Evolutionary conservation across 2,329 filamentous ascomycete species (phyloP).

Genomic region (Epichloe scottii): DNA sequence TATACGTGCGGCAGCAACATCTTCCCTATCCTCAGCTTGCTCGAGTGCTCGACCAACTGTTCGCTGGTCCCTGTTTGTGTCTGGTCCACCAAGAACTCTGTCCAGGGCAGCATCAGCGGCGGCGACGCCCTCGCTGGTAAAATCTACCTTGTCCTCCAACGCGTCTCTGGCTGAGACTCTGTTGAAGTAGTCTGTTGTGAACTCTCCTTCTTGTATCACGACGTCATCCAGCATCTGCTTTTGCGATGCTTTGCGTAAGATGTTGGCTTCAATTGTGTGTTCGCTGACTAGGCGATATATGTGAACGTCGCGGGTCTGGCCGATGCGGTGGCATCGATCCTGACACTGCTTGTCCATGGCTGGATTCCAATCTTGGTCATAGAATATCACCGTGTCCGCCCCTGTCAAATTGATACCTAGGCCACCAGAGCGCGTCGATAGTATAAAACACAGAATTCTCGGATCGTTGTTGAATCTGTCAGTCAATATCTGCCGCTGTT

Average conservation of each 20-base stretch:
- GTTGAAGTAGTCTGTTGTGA: conserved; percentile 93
- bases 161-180: conserved; percentile 62
- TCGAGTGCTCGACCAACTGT: conserved; percentile 64
- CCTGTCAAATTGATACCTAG: conserved; percentile 94
- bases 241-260: conserved; percentile 89
- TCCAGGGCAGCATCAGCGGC: conserved; percentile 78
- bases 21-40: conserved; percentile 83
- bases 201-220: conserved; percentile 95
- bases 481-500: conserved; percentile 87
- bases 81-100: conserved; percentile 59
- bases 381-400: conserved; percentile 96
- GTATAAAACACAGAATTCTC: conserved; percentile 86
- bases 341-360: conserved; percentile 99
- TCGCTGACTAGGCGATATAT: conserved; percentile 92
- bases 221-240: conserved; percentile 97
- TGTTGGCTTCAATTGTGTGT: conserved; percentile 95
- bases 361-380: conserved; percentile 98
- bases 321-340: conserved; percentile 92
- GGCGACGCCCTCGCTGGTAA: conserved; percentile 39
- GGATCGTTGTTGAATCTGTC: conserved; percentile 94
- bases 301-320: conserved; percentile 92
- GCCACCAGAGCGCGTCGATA: conserved; percentile 88
- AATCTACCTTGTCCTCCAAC: conserved; percentile 45
- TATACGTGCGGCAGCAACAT: conserved; percentile 73
- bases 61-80: conserved; percentile 47